Conservation (phyloP, 306 rosid genomes). For the Malus sieversii region DNA sequence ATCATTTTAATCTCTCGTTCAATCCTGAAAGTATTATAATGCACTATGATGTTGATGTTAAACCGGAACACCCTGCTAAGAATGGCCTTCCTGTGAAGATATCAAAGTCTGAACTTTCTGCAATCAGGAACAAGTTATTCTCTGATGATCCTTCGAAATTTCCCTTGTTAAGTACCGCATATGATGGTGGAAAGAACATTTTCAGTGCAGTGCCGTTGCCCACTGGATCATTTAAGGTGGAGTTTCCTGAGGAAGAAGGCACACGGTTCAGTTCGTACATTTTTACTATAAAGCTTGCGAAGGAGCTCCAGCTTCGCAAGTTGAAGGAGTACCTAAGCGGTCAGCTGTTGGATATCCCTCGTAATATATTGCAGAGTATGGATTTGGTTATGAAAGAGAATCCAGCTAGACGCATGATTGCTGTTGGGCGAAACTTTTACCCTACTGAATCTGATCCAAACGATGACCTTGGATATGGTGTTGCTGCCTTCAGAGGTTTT, state of each 20-base stretch:
- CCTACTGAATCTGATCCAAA: constrained; percentile 25
- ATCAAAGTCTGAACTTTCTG: constrained; percentile 38
- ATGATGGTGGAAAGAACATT: constrained; percentile 66
- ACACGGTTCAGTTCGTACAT: constrained; percentile 26
- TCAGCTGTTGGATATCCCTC: constrained; percentile 32
- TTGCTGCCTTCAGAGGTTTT: constrained; percentile 45
- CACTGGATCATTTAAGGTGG: constrained; percentile 44
- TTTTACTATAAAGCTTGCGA: constrained; percentile 40
- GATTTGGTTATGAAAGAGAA: constrained; percentile 70
- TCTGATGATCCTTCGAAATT: constrained; percentile 37
- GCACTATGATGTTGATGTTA: constrained; percentile 52
- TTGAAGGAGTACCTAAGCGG: constrained; percentile 50
- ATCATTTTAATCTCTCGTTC: constrained; percentile 46
- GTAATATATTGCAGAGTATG: constrained; percentile 73
- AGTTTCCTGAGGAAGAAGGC: constrained; percentile 47
- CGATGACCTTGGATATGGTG: constrained; percentile 46
- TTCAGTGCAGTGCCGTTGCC: constrained; percentile 54
- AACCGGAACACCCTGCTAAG: constrained; percentile 30
- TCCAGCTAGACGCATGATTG: constrained; percentile 41
- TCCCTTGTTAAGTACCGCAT: constrained; percentile 51
- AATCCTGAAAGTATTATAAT: constrained; percentile 34
- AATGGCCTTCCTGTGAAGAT: constrained; percentile 37
- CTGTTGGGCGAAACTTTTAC: constrained; percentile 52
- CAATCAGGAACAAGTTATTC: constrained; percentile 46
- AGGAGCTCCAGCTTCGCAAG: constrained; percentile 37